A percentile compares a stretch with the other conserved stretches of the same genome.
These are phyloP conservation scores for Ustilago hordei DNA, from an alignment of 1,284 basidiomycete genomes.

Conservation along the genomic window DNA sequence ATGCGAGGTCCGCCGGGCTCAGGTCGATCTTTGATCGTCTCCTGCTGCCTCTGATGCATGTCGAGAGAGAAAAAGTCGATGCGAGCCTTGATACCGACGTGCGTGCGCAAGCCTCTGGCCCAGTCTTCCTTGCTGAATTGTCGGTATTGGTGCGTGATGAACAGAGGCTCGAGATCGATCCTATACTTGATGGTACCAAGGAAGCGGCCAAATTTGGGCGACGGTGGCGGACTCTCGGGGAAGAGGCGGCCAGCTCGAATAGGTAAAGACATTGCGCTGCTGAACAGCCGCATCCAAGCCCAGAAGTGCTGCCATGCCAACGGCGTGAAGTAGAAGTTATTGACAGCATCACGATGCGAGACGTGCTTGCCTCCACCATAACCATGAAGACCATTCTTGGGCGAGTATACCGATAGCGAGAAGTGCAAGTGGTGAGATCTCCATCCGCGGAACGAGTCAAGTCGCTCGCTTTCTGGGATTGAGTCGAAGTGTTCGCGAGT, in stretches of 20 bases:
- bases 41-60: conserved; percentile 91
- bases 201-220: conserved; percentile 89
- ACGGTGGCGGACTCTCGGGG: conserved; percentile 78
- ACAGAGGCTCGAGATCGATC: conserved; percentile 81
- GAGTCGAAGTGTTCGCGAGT: conserved; percentile 72
- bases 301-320: conserved; percentile 90
- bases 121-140: conserved; percentile 82
- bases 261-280: conserved; percentile 82
- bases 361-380: conserved; percentile 28
- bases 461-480: conserved; percentile 56
- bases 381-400: conserved; percentile 62
- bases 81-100: conserved; percentile 85
- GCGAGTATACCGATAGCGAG: conserved; percentile 84
- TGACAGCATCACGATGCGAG: conserved; percentile 68
- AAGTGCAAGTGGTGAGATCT: conserved; percentile 95
- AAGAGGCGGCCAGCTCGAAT: conserved; percentile 88
- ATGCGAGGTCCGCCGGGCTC: conserved; percentile 71
- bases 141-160: conserved; percentile 87
- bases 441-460: conserved; percentile 88
- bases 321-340: conserved; percentile 88
- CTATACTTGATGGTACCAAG: conserved; percentile 94
- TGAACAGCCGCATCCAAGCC: conserved; percentile 90
- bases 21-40: conserved; percentile 72
- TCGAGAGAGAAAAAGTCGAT: conserved; percentile 87
- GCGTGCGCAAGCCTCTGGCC: conserved; percentile 81